Percentiles rank a stretch among this genome's conserved stretches.
These are phyloP conservation scores for Bryum argenteum DNA, from an alignment of 225 moss, liverwort and hornwort species.

Conservation along the genomic window DNA sequence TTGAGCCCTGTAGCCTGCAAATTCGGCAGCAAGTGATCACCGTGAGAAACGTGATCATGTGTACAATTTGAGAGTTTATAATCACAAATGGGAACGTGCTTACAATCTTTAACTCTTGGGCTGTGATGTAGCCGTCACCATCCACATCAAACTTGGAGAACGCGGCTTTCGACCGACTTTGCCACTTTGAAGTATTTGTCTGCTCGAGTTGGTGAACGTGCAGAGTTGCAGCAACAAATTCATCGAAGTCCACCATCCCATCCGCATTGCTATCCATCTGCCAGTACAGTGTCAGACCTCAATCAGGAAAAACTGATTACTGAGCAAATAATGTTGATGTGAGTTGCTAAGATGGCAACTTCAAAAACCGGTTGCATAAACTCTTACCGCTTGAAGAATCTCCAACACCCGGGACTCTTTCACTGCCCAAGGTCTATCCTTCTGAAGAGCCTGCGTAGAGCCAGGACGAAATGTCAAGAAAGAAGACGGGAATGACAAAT, in stretches of 20 bases:
- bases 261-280: constrained; percentile 98
- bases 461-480: constrained; percentile 25
- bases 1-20: constrained; percentile 84
- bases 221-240: constrained; percentile 94
- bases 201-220: constrained; percentile 96
- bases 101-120: constrained; percentile 80
- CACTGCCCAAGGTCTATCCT: constrained; percentile 90
- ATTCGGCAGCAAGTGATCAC: constrained; percentile 17
- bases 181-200: constrained; percentile 80
- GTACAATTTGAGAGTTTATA: constrained; percentile 9
- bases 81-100: constrained; percentile 27
- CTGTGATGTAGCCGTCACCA: constrained; percentile 91
- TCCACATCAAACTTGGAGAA: constrained; percentile 93
- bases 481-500: neutral
- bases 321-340: constrained; percentile 2
- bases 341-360: neutral
- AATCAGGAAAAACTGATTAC: constrained; percentile 1
- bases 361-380: neutral
- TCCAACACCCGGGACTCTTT: constrained; percentile 89
- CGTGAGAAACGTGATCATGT: constrained; percentile 17
- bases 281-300: constrained; percentile 14
- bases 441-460: constrained; percentile 61
- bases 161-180: constrained; percentile 80
- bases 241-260: constrained; percentile 92
- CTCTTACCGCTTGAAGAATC: constrained; percentile 80